Evolutionary conservation across 345 rosid genomes (phyloP).

Genomic region (Heritiera fomes): DNA sequence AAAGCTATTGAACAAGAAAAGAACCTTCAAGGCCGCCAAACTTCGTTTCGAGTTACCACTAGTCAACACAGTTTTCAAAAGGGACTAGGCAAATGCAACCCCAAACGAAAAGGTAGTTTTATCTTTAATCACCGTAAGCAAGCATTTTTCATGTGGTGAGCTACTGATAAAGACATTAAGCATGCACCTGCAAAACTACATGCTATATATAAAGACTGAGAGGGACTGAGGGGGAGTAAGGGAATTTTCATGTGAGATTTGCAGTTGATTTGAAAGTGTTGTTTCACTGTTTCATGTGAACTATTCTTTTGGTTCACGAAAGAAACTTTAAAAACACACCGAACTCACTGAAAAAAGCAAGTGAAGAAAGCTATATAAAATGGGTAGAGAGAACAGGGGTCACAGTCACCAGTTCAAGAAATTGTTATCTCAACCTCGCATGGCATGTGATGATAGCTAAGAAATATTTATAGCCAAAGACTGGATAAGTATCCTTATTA

Average conservation of each 20-base stretch:
- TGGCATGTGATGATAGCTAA: conserved; percentile 22
- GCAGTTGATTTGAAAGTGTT: neutral
- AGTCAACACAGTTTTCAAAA: neutral
- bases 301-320: conserved; percentile 23
- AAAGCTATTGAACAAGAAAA: conserved; percentile 14
- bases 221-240: neutral
- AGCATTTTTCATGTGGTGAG: conserved; percentile 16
- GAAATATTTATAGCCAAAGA: conserved; percentile 3
- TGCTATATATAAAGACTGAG: neutral
- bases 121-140: neutral
- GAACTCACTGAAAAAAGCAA: neutral
- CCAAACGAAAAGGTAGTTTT: neutral
- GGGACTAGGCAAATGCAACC: neutral
- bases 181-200: conserved; percentile 4
- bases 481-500: conserved; percentile 15
- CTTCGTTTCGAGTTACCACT: neutral
- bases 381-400: neutral
- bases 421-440: conserved; percentile 6
- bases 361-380: neutral
- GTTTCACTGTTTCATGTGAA: conserved; percentile 20
- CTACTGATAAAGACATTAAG: conserved; percentile 1
- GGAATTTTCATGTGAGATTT: conserved; percentile 25
- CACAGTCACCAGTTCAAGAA: conserved; percentile 14
- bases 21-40: neutral
- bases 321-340: conserved; percentile 23